A percentile compares a stretch with the other conserved stretches of the same genome.
These are phyloP conservation scores for Plasmodium knowlesi DNA, from an alignment of 169 alveolate species.

Conservation along the genomic window DNA sequence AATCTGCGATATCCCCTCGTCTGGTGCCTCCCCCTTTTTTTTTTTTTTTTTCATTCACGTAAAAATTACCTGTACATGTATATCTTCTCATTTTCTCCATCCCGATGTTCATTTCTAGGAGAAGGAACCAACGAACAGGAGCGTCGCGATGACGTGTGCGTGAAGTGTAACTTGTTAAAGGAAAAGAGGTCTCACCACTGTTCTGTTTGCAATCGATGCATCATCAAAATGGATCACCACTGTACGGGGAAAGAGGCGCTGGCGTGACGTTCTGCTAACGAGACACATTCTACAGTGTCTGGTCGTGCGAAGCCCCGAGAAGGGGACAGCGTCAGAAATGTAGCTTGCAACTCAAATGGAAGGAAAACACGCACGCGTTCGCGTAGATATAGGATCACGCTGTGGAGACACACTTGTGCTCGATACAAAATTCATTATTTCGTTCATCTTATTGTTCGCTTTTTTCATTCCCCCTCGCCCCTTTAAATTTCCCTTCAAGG, in stretches of 20 bases:
- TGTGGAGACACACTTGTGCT: not conserved
- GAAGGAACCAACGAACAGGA: not conserved
- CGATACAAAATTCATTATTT: not conserved
- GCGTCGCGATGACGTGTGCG: constrained; percentile 5
- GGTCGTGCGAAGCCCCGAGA: not conserved
- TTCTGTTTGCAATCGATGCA: constrained; percentile 88
- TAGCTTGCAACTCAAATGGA: not conserved
- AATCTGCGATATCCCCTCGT: not conserved
- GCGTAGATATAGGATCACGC: not conserved
- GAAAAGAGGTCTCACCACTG: constrained; percentile 89
- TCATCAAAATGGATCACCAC: constrained; percentile 92
- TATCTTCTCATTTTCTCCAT: not conserved
- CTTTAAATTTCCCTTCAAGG: constrained; percentile 4
- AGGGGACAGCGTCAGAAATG: not conserved
- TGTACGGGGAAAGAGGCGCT: constrained; percentile 68
- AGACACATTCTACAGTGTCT: not conserved
- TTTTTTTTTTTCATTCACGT: not conserved
- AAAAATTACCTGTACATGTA: not conserved
- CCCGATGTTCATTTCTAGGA: not conserved
- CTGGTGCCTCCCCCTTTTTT: not conserved
- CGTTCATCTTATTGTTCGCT: not conserved
- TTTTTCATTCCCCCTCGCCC: not conserved
- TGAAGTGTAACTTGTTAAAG: constrained; percentile 34
- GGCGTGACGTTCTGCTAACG: not conserved
- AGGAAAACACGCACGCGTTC: not conserved